Base-by-base conservation (phyloP, 2,329 filamentous ascomycete species). In the Chrysoporthe cubensis region DNA sequence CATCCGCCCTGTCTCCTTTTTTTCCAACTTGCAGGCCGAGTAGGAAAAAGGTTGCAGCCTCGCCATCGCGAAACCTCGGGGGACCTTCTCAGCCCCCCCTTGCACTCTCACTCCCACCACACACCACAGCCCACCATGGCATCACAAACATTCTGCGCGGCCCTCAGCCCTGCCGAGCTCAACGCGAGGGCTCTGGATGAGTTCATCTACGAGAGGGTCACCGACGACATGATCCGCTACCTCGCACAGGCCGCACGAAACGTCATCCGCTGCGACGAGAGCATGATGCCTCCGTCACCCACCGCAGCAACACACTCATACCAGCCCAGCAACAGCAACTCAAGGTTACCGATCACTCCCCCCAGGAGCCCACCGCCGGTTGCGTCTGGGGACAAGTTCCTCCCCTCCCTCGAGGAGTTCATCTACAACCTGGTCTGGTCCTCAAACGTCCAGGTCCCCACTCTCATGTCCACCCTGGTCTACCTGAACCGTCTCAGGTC, bases 371-470 rank as follows among this genome's bases (percentile, higher is more conserved):
- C 77, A 72, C 81, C 76, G 71, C 84, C 75, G 74, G 79, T 84
- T 16, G 78, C 78, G 62, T 80, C 76, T 68, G 81, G 82, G 66
- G 84, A 87, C 73, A 81, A 80, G 69, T 77, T 81, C 66, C 84
- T 99, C 43, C 96, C 96, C 3, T 90, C 91, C 0, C 83, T 98
- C 46, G 93, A 97, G 79, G 87, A 90, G 68, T 99, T 98, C 85
- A 98, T 99, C 81, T 90, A 88, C 62, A 93, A 94, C 71, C 87
- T 99, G 42, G 94, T 98, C 70, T 88, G 93, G 76, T 91, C 92
- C 69, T 98, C 95, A 72, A 97, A 97, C 79, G 96, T 98, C 42
- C 95, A 98, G 84, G 94, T 97, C 64, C 93, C 96, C 14, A 99
- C 96, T 8, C 87, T 99, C 73, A 98, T 99, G 96, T 95, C 93